These are phyloP conservation scores for Geotrichum restrictum DNA, from an alignment of 1,139 yeast species.

Conservation along the genomic window DNA sequence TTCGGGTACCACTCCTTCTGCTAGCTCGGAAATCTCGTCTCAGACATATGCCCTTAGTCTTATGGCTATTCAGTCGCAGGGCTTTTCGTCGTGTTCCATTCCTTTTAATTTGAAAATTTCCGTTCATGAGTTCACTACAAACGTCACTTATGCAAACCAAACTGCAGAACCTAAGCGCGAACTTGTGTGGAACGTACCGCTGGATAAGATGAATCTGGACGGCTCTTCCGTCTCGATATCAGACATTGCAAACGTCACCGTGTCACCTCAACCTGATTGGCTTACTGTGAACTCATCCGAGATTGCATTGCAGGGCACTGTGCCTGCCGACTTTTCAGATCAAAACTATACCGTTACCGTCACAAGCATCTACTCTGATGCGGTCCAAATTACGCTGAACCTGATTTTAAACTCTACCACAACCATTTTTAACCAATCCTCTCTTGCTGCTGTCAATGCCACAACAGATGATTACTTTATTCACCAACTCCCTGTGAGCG, in stretches of 20 bases:
- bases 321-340: constrained; percentile 48
- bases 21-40: constrained; percentile 79
- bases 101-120: constrained; percentile 75
- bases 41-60: constrained; percentile 62
- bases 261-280: constrained; percentile 50
- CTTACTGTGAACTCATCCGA: constrained; percentile 46
- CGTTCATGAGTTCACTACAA: constrained; percentile 76
- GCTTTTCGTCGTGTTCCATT: constrained; percentile 69
- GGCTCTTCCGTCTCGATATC: constrained; percentile 45
- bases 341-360: constrained; percentile 49
- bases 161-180: constrained; percentile 63
- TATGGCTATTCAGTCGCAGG: constrained; percentile 74
- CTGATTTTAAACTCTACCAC: constrained; percentile 16
- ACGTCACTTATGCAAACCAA: constrained; percentile 43
- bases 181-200: constrained; percentile 59
- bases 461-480: constrained; percentile 58
- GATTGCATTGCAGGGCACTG: constrained; percentile 44
- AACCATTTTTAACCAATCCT: constrained; percentile 13
- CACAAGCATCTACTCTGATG: constrained; percentile 60
- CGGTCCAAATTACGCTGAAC: constrained; percentile 56
- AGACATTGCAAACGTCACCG: constrained; percentile 47
- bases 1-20: constrained; percentile 83
- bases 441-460: constrained; percentile 51
- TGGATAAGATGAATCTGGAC: constrained; percentile 58
- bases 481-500: constrained; percentile 49